These are phyloP conservation scores for Elongisporangium prolatum DNA, from an alignment of 352 stramenopile genomes.

Conservation along the genomic window DNA sequence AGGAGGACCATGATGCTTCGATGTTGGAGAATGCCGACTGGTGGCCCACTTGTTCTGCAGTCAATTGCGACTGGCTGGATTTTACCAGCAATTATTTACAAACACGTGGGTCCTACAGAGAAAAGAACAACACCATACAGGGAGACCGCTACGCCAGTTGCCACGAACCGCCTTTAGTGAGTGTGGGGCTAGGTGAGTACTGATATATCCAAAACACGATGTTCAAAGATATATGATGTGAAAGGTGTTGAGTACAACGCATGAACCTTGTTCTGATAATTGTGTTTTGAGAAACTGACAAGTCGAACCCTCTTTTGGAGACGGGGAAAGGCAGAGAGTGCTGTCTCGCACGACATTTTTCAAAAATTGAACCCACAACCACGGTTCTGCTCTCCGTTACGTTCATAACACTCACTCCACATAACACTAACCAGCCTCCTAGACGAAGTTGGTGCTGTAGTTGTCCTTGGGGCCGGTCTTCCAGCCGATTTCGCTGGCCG, in stretches of 20 bases:
- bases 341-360: neutral
- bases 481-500: slow-evolving; percentile 10
- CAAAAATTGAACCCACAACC: neutral
- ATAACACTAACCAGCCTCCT: slow-evolving; percentile 1
- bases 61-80: neutral
- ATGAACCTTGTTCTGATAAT: neutral
- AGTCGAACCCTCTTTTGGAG: neutral
- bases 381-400: neutral
- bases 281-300: neutral
- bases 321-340: neutral
- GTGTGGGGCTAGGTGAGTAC: neutral
- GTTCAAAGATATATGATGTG: neutral
- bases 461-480: slow-evolving; percentile 12
- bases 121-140: neutral
- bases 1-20: neutral
- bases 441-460: slow-evolving; percentile 27
- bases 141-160: neutral
- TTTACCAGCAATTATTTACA: neutral
- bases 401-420: neutral
- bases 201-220: neutral
- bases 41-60: neutral
- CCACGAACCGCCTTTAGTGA: neutral
- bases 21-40: slow-evolving; percentile 2
- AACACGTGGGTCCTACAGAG: neutral
- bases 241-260: no score